phyloP scores from a whole-genome alignment of 176 grass and related monocot genomes.

The Aegilops longissima region DNA sequence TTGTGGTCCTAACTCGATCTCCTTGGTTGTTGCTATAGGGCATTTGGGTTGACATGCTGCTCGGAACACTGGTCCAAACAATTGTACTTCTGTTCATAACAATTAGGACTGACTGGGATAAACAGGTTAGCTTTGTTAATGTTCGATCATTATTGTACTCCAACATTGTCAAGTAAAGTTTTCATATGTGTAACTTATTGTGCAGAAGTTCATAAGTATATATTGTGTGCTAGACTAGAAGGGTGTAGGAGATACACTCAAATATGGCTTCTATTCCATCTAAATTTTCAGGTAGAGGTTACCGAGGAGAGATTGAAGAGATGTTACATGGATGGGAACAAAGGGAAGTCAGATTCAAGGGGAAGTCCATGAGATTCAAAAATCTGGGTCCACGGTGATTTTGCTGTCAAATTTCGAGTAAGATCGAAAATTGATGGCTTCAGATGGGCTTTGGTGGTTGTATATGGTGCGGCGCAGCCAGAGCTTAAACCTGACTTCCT shows the following conservation, averaged over 20 bases:
- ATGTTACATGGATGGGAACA: slow-evolving; percentile 51
- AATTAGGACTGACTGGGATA: slow-evolving; percentile 63
- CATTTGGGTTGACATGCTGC: slow-evolving; percentile 91
- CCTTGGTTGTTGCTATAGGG: slow-evolving; percentile 49
- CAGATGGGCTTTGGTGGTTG: too few species aligned
- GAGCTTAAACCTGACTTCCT: too few species aligned
- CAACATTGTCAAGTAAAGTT: not conserved
- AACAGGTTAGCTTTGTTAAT: slow-evolving; percentile 45
- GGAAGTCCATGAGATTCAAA: not conserved
- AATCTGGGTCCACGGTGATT: not conserved
- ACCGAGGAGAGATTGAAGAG: slow-evolving; percentile 55
- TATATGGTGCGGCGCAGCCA: too few species aligned
- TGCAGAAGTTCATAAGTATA: not conserved
- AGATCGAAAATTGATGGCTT: too few species aligned
- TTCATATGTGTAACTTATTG: not conserved
- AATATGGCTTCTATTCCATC: not conserved
- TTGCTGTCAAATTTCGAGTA: too few species aligned
- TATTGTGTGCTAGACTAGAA: not conserved
- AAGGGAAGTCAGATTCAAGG: not conserved
- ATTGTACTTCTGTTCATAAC: slow-evolving; percentile 67
- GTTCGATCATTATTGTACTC: not conserved
- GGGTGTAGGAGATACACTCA: not conserved
- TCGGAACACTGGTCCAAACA: slow-evolving; percentile 71
- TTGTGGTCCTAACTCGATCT: not conserved
- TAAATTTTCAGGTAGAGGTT: slow-evolving; percentile 38